Conservation (phyloP, 257 asterid species). For the Gentiana macrophylla region DNA sequence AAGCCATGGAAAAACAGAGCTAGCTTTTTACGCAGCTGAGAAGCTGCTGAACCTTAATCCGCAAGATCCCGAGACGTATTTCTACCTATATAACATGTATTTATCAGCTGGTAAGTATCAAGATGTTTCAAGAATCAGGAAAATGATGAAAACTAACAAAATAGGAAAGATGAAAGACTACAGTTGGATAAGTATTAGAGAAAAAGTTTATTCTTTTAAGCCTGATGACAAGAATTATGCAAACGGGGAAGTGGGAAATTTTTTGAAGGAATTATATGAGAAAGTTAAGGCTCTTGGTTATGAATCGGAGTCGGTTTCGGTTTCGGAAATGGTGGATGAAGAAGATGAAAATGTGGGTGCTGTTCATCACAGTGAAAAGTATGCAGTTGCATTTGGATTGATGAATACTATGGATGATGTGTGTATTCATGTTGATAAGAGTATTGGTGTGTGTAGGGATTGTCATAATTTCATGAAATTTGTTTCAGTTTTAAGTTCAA, state of each 20-base stretch:
- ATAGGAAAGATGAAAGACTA: slow-evolving; percentile 48
- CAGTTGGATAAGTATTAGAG: slow-evolving; percentile 76
- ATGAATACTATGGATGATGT: slow-evolving; percentile 35
- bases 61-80: slow-evolving; percentile 53
- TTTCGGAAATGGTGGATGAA: slow-evolving; percentile 16
- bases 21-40: slow-evolving; percentile 64
- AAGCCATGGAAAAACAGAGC: slow-evolving; percentile 63
- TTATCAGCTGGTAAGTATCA: slow-evolving; percentile 58
- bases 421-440: slow-evolving; percentile 54
- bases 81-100: slow-evolving; percentile 58
- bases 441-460: slow-evolving; percentile 66
- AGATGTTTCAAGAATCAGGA: slow-evolving; percentile 67
- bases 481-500: slow-evolving; percentile 42
- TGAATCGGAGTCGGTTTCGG: slow-evolving; percentile 23
- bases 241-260: slow-evolving; percentile 19
- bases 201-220: slow-evolving; percentile 60
- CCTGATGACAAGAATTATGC: slow-evolving; percentile 19
- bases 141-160: slow-evolving; percentile 59
- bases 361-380: slow-evolving; percentile 68
- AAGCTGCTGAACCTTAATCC: slow-evolving; percentile 63
- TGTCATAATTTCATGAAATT: slow-evolving; percentile 68
- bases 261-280: slow-evolving; percentile 39
- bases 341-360: slow-evolving; percentile 17
- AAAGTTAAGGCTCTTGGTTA: slow-evolving; percentile 40
- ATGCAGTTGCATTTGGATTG: slow-evolving; percentile 78